These are phyloP conservation scores for Leccinum subtestaceum DNA, from an alignment of 768 basidiomycete genomes.

Conservation along the genomic window DNA sequence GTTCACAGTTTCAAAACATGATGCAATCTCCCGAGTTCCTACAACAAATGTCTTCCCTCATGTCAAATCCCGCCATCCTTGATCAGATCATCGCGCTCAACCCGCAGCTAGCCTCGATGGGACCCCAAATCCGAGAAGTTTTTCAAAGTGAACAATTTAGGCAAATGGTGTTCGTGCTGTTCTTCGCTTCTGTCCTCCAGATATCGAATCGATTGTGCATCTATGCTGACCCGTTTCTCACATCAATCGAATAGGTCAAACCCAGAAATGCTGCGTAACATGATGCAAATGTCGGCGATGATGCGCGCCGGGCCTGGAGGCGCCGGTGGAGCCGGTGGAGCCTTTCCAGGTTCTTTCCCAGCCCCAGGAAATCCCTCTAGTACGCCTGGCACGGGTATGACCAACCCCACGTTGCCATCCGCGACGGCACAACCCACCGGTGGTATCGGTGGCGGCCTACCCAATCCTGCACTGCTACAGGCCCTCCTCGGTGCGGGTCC, in stretches of 20 bases:
- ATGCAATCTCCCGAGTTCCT: constrained; percentile 83
- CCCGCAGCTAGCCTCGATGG: constrained; percentile 74
- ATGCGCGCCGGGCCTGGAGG: constrained; percentile 25
- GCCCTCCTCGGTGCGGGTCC: constrained; percentile 5
- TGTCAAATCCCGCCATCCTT: constrained; percentile 85
- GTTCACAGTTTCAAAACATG: constrained; percentile 70
- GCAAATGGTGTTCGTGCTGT: constrained; percentile 60
- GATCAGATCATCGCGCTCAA: constrained; percentile 84
- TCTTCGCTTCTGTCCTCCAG: neutral
- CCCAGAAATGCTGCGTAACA: constrained; percentile 70
- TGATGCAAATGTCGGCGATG: constrained; percentile 67
- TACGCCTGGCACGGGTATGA: constrained; percentile 9
- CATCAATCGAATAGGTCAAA: constrained; percentile 49
- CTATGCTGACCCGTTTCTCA: neutral
- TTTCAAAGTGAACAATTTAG: constrained; percentile 77
- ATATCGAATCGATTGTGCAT: too few species aligned
- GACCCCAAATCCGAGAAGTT: constrained; percentile 73
- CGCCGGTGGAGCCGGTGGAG: constrained; percentile 39
- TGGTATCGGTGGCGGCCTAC: constrained; percentile 15
- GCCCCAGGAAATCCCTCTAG: constrained; percentile 56
- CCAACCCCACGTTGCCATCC: constrained; percentile 24
- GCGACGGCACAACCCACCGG: constrained; percentile 14
- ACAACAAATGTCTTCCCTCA: constrained; percentile 81
- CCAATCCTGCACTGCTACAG: constrained; percentile 46
- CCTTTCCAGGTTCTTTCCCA: constrained; percentile 42